Conservation (phyloP, 2,329 filamentous ascomycete species). For the Aspergillus oerlinghausenensis region DNA sequence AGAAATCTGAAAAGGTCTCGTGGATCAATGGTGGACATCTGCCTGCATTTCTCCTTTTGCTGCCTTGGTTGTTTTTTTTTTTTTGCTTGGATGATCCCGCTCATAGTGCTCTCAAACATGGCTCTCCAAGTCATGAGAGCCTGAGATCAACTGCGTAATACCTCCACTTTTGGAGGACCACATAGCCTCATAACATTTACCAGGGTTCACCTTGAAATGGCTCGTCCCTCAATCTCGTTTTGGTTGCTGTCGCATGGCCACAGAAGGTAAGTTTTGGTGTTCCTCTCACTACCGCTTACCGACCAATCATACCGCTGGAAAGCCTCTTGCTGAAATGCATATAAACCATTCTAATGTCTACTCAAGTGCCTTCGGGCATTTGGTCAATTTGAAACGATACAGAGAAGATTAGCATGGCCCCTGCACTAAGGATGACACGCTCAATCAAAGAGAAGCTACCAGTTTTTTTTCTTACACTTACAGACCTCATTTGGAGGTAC, state of each 20-base stretch:
- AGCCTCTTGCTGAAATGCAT: constrained; percentile 2
- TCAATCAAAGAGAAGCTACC: constrained; percentile 73
- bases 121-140: not conserved
- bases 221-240: not conserved
- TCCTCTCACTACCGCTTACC: not conserved
- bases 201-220: not conserved
- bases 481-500: constrained; percentile 12
- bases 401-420: constrained; percentile 81
- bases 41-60: not conserved
- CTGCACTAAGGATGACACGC: constrained; percentile 93
- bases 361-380: constrained; percentile 45
- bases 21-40: not conserved
- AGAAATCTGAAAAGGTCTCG: not conserved
- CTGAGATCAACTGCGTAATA: not conserved
- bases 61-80: not conserved
- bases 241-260: not conserved
- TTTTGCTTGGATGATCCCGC: not conserved
- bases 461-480: constrained; percentile 53
- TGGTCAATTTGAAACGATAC: constrained; percentile 66
- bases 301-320: not conserved
- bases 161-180: not conserved
- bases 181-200: not conserved
- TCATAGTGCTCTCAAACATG: not conserved
- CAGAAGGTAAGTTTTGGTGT: not conserved
- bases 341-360: constrained; percentile 16